A percentile compares a stretch with the other conserved stretches of the same genome.
Evolutionary conservation across 257 asterid species (phyloP).

Genomic region (Oldenlandia corymbosa): DNA sequence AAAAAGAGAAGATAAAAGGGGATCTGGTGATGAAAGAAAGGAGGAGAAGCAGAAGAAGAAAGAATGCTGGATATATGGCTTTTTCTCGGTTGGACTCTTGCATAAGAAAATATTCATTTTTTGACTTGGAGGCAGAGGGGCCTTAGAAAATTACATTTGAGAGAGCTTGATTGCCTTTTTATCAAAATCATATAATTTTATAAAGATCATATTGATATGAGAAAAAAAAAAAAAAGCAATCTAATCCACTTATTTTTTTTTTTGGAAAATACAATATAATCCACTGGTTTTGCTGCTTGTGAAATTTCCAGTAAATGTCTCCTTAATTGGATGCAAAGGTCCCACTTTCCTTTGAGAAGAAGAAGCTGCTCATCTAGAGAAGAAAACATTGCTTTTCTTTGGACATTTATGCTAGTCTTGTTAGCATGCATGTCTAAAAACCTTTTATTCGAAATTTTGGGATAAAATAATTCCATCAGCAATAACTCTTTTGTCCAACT

Average conservation of each 20-base stretch:
- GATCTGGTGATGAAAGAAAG: slow-evolving; percentile 9
- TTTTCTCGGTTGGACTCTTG: slow-evolving; percentile 30
- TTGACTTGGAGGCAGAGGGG: slow-evolving; percentile 15
- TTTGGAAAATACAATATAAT: slow-evolving; percentile 24
- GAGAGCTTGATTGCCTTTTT: slow-evolving; percentile 17
- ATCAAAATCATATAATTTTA: slow-evolving; percentile 14
- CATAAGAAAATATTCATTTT: slow-evolving; percentile 19
- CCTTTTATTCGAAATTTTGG: too few species aligned
- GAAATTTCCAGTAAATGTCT: slow-evolving; percentile 34
- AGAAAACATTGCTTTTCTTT: too few species aligned
- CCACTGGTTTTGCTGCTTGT: slow-evolving; percentile 21
- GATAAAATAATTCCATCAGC: too few species aligned
- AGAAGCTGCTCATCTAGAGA: slow-evolving; percentile 1
- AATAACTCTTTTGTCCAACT: too few species aligned
- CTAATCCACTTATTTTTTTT: slow-evolving; percentile 13
- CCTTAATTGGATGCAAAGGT: slow-evolving; percentile 46
- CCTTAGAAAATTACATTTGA: slow-evolving; percentile 27
- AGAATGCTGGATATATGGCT: slow-evolving; percentile 23
- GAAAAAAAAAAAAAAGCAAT: slow-evolving; percentile 17
- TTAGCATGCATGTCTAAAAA: too few species aligned
- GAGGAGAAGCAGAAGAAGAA: slow-evolving; percentile 1
- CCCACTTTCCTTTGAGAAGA: slow-evolving; percentile 33
- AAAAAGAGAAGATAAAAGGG: slow-evolving; percentile 9
- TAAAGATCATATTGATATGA: slow-evolving; percentile 7
- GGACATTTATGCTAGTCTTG: too few species aligned